Conservation (phyloP, 208 protist genomes). For the Crithidia mellificae region DNA sequence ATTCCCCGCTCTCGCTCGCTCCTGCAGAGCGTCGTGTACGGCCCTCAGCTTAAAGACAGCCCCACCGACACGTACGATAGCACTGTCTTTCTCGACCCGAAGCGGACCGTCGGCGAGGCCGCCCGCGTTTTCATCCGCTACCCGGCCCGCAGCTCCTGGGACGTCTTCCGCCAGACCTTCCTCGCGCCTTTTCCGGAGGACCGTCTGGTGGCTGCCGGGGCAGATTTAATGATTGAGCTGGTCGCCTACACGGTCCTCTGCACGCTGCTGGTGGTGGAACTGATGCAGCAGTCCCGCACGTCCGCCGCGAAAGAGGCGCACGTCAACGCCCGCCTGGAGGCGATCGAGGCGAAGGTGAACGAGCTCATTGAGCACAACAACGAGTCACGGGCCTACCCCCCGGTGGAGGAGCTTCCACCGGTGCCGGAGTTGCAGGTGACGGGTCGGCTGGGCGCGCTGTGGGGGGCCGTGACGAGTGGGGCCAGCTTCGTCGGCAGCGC, state of each 20-base stretch:
- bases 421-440: slow-evolving; percentile 43
- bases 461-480: slow-evolving; percentile 28
- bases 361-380: slow-evolving; percentile 54
- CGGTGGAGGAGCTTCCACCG: slow-evolving; percentile 37
- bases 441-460: slow-evolving; percentile 37
- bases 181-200: slow-evolving; percentile 70
- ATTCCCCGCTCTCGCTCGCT: slow-evolving; percentile 76
- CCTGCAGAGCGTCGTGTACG: slow-evolving; percentile 59
- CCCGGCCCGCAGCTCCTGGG: slow-evolving; percentile 70
- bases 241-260: slow-evolving; percentile 73
- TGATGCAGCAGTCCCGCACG: slow-evolving; percentile 49
- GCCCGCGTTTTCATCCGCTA: slow-evolving; percentile 70
- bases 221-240: slow-evolving; percentile 81
- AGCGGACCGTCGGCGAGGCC: slow-evolving; percentile 48
- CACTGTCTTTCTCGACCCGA: slow-evolving; percentile 53
- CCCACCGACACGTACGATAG: slow-evolving; percentile 55
- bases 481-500: slow-evolving; percentile 17
- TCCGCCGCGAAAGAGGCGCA: slow-evolving; percentile 61
- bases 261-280: slow-evolving; percentile 61
- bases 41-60: slow-evolving; percentile 40
- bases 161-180: slow-evolving; percentile 76
- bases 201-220: slow-evolving; percentile 69
- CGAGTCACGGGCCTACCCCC: slow-evolving; percentile 7
- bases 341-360: slow-evolving; percentile 81
- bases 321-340: slow-evolving; percentile 58